These are phyloP conservation scores for Fusarium devonianum DNA, from an alignment of 2,329 filamentous ascomycete species.

Conservation along the genomic window DNA sequence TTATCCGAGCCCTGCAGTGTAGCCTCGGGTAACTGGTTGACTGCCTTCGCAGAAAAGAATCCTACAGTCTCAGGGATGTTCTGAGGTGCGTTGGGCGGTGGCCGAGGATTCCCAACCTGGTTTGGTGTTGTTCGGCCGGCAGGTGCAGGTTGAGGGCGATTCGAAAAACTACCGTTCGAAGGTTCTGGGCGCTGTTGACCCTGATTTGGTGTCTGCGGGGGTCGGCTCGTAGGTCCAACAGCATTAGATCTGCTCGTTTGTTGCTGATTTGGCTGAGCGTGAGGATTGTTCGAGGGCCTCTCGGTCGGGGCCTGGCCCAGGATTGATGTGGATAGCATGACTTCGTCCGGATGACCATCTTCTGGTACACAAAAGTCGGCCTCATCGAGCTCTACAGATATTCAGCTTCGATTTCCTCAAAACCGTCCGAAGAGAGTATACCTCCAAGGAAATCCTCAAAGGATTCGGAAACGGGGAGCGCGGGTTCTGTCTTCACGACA, in stretches of 20 bases:
- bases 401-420: conserved; percentile 50
- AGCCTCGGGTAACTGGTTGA: conserved; percentile 61
- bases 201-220: conserved; percentile 48
- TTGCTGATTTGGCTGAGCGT: conserved; percentile 35
- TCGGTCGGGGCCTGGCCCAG: conserved; percentile 31
- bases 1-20: conserved; percentile 50
- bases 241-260: conserved; percentile 31
- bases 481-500: conserved; percentile 43
- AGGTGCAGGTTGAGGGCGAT: conserved; percentile 29
- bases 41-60: conserved; percentile 76
- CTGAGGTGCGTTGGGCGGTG: conserved; percentile 40
- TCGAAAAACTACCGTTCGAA: conserved; percentile 32
- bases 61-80: conserved; percentile 55
- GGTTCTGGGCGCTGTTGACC: conserved; percentile 35
- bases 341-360: conserved; percentile 78
- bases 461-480: conserved; percentile 47
- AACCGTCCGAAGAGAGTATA: conserved; percentile 50
- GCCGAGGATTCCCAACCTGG: conserved; percentile 40
- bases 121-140: conserved; percentile 30
- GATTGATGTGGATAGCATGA: conserved; percentile 59
- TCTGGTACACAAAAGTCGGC: conserved; percentile 76
- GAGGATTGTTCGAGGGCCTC: conserved; percentile 26
- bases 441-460: conserved; percentile 61
- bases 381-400: conserved; percentile 72
- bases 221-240: conserved; percentile 25